Base-by-base conservation (phyloP, 2,329 filamentous ascomycete genomes). In the Dothistroma septosporum region DNA sequence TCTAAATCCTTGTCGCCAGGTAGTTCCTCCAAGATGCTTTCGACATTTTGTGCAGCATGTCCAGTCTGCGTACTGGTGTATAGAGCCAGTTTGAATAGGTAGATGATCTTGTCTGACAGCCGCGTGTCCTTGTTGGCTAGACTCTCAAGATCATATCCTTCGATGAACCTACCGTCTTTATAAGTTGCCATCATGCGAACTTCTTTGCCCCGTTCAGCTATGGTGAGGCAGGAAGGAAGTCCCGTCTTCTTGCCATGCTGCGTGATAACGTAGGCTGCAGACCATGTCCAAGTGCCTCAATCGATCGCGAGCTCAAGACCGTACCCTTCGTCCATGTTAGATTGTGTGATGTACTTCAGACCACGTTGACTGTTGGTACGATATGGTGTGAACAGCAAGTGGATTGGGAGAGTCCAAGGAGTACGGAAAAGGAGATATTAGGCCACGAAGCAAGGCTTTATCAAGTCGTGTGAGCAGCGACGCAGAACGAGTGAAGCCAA, bases 181-280 rank as follows among this genome's bases (percentile, higher is more conserved):
- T 56, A 65, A 6, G 61, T 47, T 2, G 58, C 63, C 53, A 60
- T 63, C 28, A 47, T 48, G 2, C 32, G 58, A 1, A 63, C 58
- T 46, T 63, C 61, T 21, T 24, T 33, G 3, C 28, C n/a, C 7
- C 11, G 12, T 22, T 50, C 57, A 7, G 21, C 31, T 24, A 64
- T 61, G 21, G 53, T 33, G 11, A 64, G n/a, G 4, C 57, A 37
- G 8, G 4, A 22, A 10, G 46, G 35, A 4, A 41, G 8, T 31
- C 21, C 16, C 9, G 44, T 21, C 2, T 32, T 24, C 2, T 53
- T 41, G 7, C 62, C 62, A 8, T 61, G 33, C 9, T 19, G 33
- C 8, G 21, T 41, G 21, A 60, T 35, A 22, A 31, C 49, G 16
- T 54, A 61, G 0, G 58, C 32, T 19, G 41, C 31, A 2, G 46